phyloP scores from a whole-genome alignment of 2,329 filamentous ascomycete species.

The Leptographium procerum region DNA sequence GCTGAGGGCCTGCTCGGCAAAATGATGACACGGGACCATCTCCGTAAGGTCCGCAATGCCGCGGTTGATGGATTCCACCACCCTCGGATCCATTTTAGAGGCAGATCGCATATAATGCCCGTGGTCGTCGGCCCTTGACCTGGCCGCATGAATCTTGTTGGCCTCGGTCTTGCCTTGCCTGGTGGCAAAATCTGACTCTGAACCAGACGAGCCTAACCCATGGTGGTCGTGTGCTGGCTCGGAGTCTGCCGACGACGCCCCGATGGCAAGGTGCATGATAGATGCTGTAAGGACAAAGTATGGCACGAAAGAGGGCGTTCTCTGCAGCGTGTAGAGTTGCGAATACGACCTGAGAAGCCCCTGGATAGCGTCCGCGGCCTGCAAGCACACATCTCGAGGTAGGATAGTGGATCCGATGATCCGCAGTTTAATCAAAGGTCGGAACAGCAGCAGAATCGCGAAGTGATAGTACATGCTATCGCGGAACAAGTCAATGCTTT shows the following conservation, averaged over 20 bases:
- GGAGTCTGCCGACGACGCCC: constrained; percentile 20
- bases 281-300: constrained; percentile 50
- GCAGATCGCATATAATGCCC: background rate
- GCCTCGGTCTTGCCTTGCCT: background rate
- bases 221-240: background rate
- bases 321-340: constrained; percentile 44
- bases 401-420: constrained; percentile 52
- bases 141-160: background rate
- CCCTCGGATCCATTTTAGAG: constrained; percentile 23
- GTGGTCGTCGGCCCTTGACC: background rate
- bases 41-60: constrained; percentile 47
- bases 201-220: background rate
- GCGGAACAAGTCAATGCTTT: background rate
- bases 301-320: constrained; percentile 49
- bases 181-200: background rate
- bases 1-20: constrained; percentile 48
- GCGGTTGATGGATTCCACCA: constrained; percentile 35
- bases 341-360: constrained; percentile 44
- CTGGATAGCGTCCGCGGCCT: constrained; percentile 49
- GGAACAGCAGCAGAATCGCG: constrained; percentile 60
- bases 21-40: constrained; percentile 50
- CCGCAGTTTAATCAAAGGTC: constrained; percentile 55
- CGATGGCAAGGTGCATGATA: constrained; percentile 49
- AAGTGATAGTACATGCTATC: constrained; percentile 59
- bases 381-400: constrained; percentile 54